These are phyloP conservation scores for Dothidotthia symphoricarpi DNA, from an alignment of 2,329 filamentous ascomycete species.

Conservation along the genomic window DNA sequence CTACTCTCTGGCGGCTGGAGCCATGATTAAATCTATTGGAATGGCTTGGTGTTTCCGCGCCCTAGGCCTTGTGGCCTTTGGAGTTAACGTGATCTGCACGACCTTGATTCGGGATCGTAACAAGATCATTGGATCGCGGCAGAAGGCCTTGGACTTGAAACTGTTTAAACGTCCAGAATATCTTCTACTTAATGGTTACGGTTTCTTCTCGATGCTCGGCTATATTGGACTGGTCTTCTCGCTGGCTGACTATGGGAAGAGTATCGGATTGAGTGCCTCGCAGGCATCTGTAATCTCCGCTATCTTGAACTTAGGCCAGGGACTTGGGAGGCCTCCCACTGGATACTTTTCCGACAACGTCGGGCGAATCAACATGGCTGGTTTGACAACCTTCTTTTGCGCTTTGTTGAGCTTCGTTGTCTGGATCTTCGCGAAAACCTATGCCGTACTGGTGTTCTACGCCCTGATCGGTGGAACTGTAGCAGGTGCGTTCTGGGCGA, in stretches of 20 bases:
- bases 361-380: slow-evolving; percentile 44
- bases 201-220: slow-evolving; percentile 47
- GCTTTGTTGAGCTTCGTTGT: slow-evolving; percentile 43
- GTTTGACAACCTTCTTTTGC: slow-evolving; percentile 40
- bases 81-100: slow-evolving; percentile 25
- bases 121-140: slow-evolving; percentile 30
- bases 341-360: slow-evolving; percentile 46
- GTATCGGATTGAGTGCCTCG: slow-evolving; percentile 40
- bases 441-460: slow-evolving; percentile 44
- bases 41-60: slow-evolving; percentile 45
- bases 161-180: slow-evolving; percentile 32
- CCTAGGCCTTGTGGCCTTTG: slow-evolving; percentile 35
- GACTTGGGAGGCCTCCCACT: slow-evolving; percentile 47
- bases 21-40: slow-evolving; percentile 37
- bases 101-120: slow-evolving; percentile 33
- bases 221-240: slow-evolving; percentile 50
- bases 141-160: slow-evolving; percentile 37
- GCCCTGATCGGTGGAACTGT: slow-evolving; percentile 43
- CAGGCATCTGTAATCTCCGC: slow-evolving; percentile 44
- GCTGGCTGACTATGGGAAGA: slow-evolving; percentile 47
- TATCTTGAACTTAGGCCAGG: slow-evolving; percentile 49
- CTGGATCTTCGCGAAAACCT: slow-evolving; percentile 47
- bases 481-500: slow-evolving; percentile 48
- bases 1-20: slow-evolving; percentile 21
- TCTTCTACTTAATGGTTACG: slow-evolving; percentile 40